Percentiles rank a stretch among this genome's conserved stretches.
Evolutionary conservation across 257 asterid species (phyloP).

Genomic region (Eucommia ulmoides): DNA sequence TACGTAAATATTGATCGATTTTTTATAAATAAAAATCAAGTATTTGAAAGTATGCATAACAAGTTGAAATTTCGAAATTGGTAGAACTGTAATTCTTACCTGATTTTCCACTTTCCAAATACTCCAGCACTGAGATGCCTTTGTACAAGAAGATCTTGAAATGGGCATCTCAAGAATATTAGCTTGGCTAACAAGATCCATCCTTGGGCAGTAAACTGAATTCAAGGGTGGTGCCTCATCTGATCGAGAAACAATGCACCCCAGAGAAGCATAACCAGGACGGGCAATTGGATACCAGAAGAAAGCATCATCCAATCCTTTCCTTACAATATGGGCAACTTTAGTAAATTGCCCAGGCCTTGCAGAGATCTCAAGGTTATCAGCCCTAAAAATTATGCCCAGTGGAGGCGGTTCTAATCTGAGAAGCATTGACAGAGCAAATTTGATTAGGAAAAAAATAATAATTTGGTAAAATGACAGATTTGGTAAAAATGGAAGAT

Average conservation of each 20-base stretch:
- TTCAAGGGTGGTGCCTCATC: constrained; percentile 70
- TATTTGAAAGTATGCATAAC: too few species aligned
- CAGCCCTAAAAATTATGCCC: constrained; percentile 77
- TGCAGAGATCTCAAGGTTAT: constrained; percentile 68
- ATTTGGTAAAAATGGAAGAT: background rate
- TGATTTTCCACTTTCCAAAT: constrained; percentile 98
- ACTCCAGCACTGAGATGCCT: constrained; percentile 83
- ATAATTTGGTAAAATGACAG: constrained; percentile 1
- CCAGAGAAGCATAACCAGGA: constrained; percentile 89
- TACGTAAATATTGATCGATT: too few species aligned
- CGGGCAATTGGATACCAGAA: constrained; percentile 99
- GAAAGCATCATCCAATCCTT: constrained; percentile 72
- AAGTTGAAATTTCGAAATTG: too few species aligned
- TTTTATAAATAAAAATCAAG: too few species aligned
- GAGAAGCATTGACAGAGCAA: constrained; percentile 15
- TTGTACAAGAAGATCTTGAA: constrained; percentile 71
- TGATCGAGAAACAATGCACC: constrained; percentile 67
- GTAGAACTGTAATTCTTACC: too few species aligned
- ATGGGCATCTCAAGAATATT: constrained; percentile 75
- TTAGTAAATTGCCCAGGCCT: constrained; percentile 77
- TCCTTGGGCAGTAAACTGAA: constrained; percentile 76
- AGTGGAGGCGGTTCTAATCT: constrained; percentile 96
- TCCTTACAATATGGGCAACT: constrained; percentile 77
- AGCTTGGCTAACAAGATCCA: constrained; percentile 84
- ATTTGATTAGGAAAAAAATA: too few species aligned